Evolutionary conservation across 371 early-diverging fungal genomes (phyloP), one percentile per base, ranked within the genome.

Genomic region (Syncephalastrum monosporum): DNA sequence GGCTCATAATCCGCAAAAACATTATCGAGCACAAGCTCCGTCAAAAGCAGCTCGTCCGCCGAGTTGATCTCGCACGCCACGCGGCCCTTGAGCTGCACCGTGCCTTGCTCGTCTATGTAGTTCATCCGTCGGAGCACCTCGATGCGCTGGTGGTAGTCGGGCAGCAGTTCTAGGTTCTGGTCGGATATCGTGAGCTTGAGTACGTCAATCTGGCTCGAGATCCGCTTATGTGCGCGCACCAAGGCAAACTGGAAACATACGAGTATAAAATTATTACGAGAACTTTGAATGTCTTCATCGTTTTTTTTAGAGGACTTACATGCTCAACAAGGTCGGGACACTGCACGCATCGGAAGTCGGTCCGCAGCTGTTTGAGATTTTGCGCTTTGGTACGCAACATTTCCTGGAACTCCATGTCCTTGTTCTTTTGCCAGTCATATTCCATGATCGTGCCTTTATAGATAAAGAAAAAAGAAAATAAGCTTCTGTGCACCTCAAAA

Each of bases 1-100:
- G 96, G 92, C 42, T 92, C 90, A 53, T 89, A 91, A 49, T 91
- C 90, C 0, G 87, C 88, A 57, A 99, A 89, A 46, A 93, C 88
- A 70, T 99, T 98, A 68, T 98, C 95, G 58, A 99, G 83, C 5
- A 99, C 91, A 55, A 99, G 83, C 68, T 99, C 99, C 0, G 99
- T 99, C 16, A 99, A 71, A 8, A 99, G 75, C 23, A 99, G 77
- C 72, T 96, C 98, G 67, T 99, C 98, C 0, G 93, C 97, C 15
- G 97, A 88, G 69, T 94, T 93, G 67, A 94, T 92, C 76, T 99
- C 99, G 74, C 98, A 98, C 2, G 98, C 99, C n/a, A 99, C 95
- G 21, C 95, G 90, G n/a, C 99, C 99, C 81, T 99, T 99, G 43
- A 99, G 86, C 56, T 92, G 89, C 4, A 98, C 95, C 0, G 92